Percentiles rank a stretch among this genome's conserved stretches.
phyloP scores from a whole-genome alignment of 2,329 filamentous ascomycete species.

The Fusarium nodosum region DNA sequence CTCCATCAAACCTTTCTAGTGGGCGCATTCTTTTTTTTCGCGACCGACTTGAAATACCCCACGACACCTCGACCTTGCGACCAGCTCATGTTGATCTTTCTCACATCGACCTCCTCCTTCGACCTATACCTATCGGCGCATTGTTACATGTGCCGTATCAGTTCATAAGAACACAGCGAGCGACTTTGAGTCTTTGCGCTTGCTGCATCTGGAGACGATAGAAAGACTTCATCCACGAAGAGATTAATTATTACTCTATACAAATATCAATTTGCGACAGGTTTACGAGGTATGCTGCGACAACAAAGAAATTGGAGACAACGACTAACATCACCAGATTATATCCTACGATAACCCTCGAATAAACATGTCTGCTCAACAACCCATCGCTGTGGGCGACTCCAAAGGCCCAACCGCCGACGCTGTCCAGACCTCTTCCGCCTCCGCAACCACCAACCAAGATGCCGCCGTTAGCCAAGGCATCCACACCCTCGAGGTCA shows the following conservation, averaged over 20 bases:
- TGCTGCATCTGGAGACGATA: conserved; percentile 64
- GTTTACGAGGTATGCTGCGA: conserved; percentile 34
- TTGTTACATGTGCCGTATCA: conserved; percentile 60
- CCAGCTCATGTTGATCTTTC: conserved; percentile 42
- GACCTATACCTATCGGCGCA: conserved; percentile 52
- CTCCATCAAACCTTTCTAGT: conserved; percentile 18
- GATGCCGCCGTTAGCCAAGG: conserved; percentile 62
- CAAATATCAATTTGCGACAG: conserved; percentile 18
- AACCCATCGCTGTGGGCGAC: conserved; percentile 33
- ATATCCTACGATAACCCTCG: conserved; percentile 13
- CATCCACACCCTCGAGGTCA: conserved; percentile 68
- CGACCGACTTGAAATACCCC: conserved; percentile 29
- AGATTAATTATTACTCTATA: background rate
- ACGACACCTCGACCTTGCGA: conserved; percentile 13
- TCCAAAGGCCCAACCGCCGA: conserved; percentile 44
- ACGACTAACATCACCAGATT: conserved; percentile 13
- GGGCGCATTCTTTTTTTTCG: conserved; percentile 15
- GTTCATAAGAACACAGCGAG: conserved; percentile 64
- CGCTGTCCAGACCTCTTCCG: conserved; percentile 18
- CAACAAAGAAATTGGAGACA: background rate
- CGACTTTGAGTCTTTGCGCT: conserved; percentile 78
- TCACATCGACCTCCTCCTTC: conserved; percentile 27
- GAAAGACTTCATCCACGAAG: conserved; percentile 64
- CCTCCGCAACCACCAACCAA: conserved; percentile 28
- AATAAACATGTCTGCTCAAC: conserved; percentile 37